These are phyloP conservation scores for Theobroma cacao DNA, from an alignment of 345 rosid species.

Conservation along the genomic window DNA sequence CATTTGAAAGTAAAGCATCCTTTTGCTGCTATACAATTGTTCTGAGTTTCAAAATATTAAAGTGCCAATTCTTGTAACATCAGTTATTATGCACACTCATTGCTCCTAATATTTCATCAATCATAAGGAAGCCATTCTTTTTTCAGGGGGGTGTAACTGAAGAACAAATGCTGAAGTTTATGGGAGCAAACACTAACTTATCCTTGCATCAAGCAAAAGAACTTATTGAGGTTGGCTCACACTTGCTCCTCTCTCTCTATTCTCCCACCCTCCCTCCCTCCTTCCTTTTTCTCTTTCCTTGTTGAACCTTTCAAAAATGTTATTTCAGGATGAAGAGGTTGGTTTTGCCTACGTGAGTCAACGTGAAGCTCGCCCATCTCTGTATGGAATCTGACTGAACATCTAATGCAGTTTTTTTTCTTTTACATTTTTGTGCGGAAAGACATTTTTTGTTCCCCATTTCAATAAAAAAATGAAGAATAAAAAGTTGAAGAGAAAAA, in stretches of 20 bases:
- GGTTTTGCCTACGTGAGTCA: slow-evolving; percentile 93
- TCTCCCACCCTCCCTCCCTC: not conserved
- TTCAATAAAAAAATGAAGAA: not conserved
- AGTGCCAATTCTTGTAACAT: slow-evolving; percentile 9
- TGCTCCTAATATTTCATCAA: not conserved
- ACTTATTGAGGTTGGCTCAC: slow-evolving; percentile 76
- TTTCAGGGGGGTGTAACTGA: slow-evolving; percentile 87
- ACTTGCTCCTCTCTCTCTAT: slow-evolving; percentile 1
- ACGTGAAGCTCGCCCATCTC: slow-evolving; percentile 85
- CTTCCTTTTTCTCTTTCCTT: not conserved
- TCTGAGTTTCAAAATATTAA: slow-evolving; percentile 9
- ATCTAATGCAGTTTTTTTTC: not conserved
- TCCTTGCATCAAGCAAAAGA: slow-evolving; percentile 68
- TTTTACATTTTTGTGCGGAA: not conserved
- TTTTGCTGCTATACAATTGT: slow-evolving; percentile 9
- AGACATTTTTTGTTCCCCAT: not conserved
- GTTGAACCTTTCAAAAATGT: slow-evolving; percentile 10
- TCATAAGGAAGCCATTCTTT: slow-evolving; percentile 16
- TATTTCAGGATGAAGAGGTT: slow-evolving; percentile 69
- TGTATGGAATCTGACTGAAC: slow-evolving; percentile 46
- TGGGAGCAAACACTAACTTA: slow-evolving; percentile 89
- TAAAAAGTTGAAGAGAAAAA: not conserved
- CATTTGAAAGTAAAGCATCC: not conserved
- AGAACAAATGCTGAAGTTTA: slow-evolving; percentile 92
- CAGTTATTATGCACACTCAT: not conserved